phyloP scores from a whole-genome alignment of 1,284 basidiomycete genomes.

The Rhodotorula sp. region DNA sequence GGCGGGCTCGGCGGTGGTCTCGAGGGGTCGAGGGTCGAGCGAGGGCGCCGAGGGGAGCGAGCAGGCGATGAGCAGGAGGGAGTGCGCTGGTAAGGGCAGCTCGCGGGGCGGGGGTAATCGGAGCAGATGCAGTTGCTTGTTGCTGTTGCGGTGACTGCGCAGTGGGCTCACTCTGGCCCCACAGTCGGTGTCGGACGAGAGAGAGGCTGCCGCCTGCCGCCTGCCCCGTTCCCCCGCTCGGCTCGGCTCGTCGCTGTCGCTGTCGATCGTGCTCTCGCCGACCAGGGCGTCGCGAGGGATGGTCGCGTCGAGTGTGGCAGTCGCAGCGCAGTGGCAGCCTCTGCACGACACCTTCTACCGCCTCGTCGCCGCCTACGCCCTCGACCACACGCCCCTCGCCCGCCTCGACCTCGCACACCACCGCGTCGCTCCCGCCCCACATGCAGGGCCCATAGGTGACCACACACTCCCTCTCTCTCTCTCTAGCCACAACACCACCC shows the following conservation, averaged over 20 bases:
- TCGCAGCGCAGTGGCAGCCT: slow-evolving; percentile 35
- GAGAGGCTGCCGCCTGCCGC: no score
- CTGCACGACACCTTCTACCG: slow-evolving; percentile 51
- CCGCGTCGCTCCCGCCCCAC: slow-evolving; percentile 69
- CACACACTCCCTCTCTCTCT: no score
- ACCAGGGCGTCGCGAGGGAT: background rate
- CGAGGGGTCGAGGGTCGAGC: background rate
- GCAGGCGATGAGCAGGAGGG: background rate
- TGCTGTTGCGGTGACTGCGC: no score
- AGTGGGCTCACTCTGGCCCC: no score
- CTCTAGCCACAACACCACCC: no score
- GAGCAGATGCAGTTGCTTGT: no score
- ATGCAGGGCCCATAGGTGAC: slow-evolving; percentile 89
- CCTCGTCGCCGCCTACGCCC: slow-evolving; percentile 73
- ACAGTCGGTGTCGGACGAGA: no score
- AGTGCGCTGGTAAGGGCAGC: no score
- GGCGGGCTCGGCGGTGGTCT: background rate
- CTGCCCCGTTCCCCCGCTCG: background rate
- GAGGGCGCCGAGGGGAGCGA: background rate
- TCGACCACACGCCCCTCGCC: slow-evolving; percentile 63
- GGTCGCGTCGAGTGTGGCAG: background rate
- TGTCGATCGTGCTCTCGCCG: background rate
- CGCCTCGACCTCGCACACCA: slow-evolving; percentile 78
- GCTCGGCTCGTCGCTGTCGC: background rate
- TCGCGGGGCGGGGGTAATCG: no score